Percentiles rank a stretch among this genome's conserved stretches.
Conservation (phyloP, 352 stramenopile genomes). For the Aphanomyces cochlioides region DNA sequence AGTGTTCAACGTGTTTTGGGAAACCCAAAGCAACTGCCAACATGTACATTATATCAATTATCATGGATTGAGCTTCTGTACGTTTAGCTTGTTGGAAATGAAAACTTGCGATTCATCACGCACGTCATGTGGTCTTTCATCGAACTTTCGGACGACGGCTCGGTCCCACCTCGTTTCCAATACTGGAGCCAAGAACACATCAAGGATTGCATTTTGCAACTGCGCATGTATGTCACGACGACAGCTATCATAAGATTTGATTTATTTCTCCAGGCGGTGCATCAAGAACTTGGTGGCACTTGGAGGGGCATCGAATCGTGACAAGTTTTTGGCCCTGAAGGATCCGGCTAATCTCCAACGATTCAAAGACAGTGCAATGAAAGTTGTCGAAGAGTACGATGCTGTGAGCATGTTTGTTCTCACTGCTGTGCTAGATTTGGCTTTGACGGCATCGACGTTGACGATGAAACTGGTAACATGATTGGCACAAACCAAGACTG, state of each 20-base stretch:
- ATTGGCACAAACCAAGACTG: conserved; percentile 11
- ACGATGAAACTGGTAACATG: conserved; percentile 61
- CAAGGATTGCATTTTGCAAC: conserved; percentile 5
- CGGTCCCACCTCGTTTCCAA: background rate
- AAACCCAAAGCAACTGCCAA: conserved; percentile 5
- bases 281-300: conserved; percentile 16
- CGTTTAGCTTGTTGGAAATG: conserved; percentile 7
- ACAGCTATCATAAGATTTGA: background rate
- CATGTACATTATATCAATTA: background rate
- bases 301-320: background rate
- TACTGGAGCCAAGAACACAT: conserved; percentile 6
- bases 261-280: background rate
- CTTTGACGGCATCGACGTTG: conserved; percentile 71
- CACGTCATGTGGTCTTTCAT: conserved; percentile 10
- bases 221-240: conserved; percentile 11
- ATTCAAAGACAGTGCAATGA: background rate
- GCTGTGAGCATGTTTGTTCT: background rate
- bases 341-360: background rate
- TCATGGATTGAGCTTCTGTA: background rate
- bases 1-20: conserved; percentile 17
- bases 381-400: conserved; percentile 20
- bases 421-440: conserved; percentile 36
- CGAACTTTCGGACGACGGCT: background rate
- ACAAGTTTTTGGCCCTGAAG: conserved; percentile 1
- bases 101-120: conserved; percentile 10